A percentile compares a stretch with the other conserved stretches of the same genome.
Conservation (phyloP, 2,329 filamentous ascomycete species). For the Beauveria asiatica region DNA sequence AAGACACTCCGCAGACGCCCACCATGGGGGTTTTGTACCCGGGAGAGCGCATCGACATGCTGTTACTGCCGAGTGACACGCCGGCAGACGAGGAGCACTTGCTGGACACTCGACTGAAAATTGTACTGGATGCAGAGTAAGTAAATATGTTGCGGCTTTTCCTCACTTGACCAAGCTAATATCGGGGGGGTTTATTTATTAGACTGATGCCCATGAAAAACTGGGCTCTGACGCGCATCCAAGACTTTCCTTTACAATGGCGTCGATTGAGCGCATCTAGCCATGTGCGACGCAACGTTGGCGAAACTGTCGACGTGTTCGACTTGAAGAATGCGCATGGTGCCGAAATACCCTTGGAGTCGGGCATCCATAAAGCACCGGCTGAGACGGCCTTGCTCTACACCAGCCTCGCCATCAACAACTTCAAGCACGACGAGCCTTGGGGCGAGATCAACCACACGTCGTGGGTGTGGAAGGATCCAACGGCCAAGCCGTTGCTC, state of each 20-base stretch:
- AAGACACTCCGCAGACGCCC: conserved; percentile 10
- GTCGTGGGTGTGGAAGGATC: conserved; percentile 13
- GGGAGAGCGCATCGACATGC: conserved; percentile 17
- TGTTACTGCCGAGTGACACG: not conserved
- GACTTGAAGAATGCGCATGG: conserved; percentile 3
- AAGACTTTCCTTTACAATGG: conserved; percentile 14
- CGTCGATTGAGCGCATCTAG: not conserved
- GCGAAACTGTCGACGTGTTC: not conserved
- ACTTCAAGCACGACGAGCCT: conserved; percentile 15
- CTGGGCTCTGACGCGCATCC: conserved; percentile 14
- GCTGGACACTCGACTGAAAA: conserved; percentile 4
- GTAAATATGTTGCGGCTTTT: not conserved
- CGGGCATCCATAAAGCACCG: not conserved
- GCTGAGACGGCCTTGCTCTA: conserved; percentile 15
- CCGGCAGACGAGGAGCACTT: not conserved
- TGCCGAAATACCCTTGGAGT: not conserved
- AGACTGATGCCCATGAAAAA: conserved; percentile 17
- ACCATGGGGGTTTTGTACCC: conserved; percentile 17
- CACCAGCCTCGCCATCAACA: conserved; percentile 15
- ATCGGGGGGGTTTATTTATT: not conserved
- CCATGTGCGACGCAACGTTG: not conserved
- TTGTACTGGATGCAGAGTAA: conserved; percentile 10
- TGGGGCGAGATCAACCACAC: conserved; percentile 17
- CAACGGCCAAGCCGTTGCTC: conserved; percentile 13
- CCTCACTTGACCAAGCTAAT: not conserved